These are phyloP conservation scores for Aspergillus floridensis DNA, from an alignment of 2,329 filamentous ascomycete genomes.

Conservation along the genomic window DNA sequence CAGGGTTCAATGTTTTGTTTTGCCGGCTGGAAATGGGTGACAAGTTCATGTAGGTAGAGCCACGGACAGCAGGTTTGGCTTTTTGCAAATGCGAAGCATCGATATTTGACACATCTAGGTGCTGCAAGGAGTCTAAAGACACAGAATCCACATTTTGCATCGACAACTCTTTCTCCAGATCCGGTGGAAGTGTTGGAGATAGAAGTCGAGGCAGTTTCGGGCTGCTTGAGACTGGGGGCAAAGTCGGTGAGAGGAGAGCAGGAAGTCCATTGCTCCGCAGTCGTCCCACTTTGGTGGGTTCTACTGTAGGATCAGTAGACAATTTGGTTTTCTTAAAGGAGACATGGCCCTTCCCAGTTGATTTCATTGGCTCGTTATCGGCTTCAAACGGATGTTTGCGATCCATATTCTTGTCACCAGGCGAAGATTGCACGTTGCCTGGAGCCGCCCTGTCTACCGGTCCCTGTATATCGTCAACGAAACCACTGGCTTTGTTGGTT, in stretches of 20 bases:
- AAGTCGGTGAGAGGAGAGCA: slow-evolving; percentile 39
- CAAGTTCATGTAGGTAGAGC: slow-evolving; percentile 19
- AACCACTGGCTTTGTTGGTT: slow-evolving; percentile 17
- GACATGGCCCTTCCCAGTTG: slow-evolving; percentile 24
- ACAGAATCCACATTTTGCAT: slow-evolving; percentile 39
- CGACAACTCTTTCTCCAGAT: slow-evolving; percentile 54
- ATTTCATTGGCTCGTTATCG: slow-evolving; percentile 17
- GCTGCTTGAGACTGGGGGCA: slow-evolving; percentile 42
- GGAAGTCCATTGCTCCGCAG: slow-evolving; percentile 31
- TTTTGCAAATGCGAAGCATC: slow-evolving; percentile 19
- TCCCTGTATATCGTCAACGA: slow-evolving; percentile 18
- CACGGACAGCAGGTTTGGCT: slow-evolving; percentile 13
- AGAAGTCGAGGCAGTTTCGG: slow-evolving; percentile 52
- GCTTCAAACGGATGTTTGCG: slow-evolving; percentile 31
- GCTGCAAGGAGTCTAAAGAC: slow-evolving; percentile 15
- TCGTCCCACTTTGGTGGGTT: slow-evolving; percentile 22
- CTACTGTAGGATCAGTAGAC: slow-evolving; percentile 36
- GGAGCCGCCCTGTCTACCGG: slow-evolving; percentile 10
- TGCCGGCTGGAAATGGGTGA: slow-evolving; percentile 12
- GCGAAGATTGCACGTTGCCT: slow-evolving; percentile 14
- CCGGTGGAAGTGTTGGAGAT: slow-evolving; percentile 58
- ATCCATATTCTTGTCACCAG: slow-evolving; percentile 17
- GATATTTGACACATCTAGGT: slow-evolving; percentile 18
- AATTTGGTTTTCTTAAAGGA: slow-evolving; percentile 42
- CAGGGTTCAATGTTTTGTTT: slow-evolving; percentile 10